Evolutionary conservation across 2,329 filamentous ascomycete genomes (phyloP).

Genomic region (Talaromyces sp.): DNA sequence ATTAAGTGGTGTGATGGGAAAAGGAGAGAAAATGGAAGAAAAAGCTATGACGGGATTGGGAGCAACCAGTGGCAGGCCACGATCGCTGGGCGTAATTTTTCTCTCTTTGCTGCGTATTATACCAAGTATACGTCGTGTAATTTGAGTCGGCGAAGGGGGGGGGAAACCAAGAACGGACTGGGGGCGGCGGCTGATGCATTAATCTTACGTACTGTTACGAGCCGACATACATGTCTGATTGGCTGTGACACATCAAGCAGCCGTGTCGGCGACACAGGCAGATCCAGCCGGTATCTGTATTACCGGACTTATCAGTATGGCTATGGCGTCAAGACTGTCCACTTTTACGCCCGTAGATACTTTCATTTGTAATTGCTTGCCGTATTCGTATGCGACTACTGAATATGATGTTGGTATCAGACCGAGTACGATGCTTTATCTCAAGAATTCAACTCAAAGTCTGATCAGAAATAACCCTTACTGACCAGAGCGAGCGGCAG

Average conservation of each 20-base stretch:
- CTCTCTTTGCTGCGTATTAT: background rate
- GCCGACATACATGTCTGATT: background rate
- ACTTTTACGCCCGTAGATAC: background rate
- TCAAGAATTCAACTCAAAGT: background rate
- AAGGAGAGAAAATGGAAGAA: constrained; percentile 12
- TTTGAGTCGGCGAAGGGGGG: background rate
- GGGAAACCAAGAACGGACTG: background rate
- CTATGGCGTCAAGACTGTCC: background rate
- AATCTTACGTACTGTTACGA: constrained; percentile 1
- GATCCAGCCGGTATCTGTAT: constrained; percentile 12
- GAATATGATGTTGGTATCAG: background rate
- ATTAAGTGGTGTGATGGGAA: background rate
- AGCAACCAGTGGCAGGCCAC: constrained; percentile 2
- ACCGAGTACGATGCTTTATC: background rate
- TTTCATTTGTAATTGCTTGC: background rate
- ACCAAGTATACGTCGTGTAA: background rate
- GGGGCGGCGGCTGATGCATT: background rate
- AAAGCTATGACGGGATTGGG: constrained; percentile 12
- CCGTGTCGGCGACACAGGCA: background rate
- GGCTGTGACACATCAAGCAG: background rate
- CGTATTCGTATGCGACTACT: background rate
- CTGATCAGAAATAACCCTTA: background rate
- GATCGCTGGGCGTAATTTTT: background rate
- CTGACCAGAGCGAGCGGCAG: background rate
- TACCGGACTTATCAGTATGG: background rate